Evolutionary conservation across 352 stramenopile genomes (phyloP).

Genomic region (Phytopythium chamaehyphon): DNA sequence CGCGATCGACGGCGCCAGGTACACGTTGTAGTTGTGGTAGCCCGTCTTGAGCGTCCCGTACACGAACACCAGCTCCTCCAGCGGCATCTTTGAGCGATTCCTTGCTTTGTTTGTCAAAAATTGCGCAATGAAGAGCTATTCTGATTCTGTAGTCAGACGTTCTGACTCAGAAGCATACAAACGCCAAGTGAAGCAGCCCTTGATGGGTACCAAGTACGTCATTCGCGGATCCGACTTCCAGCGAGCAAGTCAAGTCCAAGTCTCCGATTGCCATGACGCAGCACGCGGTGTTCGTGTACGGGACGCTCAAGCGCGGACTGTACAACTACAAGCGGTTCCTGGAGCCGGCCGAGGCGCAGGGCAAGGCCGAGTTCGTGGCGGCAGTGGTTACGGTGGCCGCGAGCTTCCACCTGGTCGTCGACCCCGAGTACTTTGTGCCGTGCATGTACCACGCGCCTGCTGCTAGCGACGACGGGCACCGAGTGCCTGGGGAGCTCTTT

Average conservation of each 20-base stretch:
- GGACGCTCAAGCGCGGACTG: conserved; percentile 71
- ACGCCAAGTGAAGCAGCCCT: neutral
- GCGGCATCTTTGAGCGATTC: conserved; percentile 2
- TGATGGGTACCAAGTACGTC: no score
- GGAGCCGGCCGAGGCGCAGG: conserved; percentile 31
- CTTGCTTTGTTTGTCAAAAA: neutral
- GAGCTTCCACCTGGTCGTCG: conserved; percentile 61
- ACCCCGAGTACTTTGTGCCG: conserved; percentile 55
- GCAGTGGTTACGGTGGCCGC: conserved; percentile 26
- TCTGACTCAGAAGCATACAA: no score
- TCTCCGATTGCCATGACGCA: conserved; percentile 14
- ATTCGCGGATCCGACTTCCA: no score
- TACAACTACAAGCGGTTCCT: conserved; percentile 74
- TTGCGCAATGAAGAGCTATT: neutral
- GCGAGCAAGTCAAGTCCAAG: no score
- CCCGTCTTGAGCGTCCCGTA: conserved; percentile 76
- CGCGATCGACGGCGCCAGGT: conserved; percentile 42
- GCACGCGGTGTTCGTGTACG: conserved; percentile 75
- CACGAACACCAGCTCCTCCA: conserved; percentile 63
- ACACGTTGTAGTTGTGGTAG: conserved; percentile 70
- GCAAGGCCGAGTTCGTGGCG: conserved; percentile 49
- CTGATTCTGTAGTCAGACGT: no score
- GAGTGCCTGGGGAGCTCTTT: conserved; percentile 57
- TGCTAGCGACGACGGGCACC: conserved; percentile 33
- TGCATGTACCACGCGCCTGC: conserved; percentile 49